Percentiles rank a stretch among this genome's conserved stretches.
These are phyloP conservation scores for Blastosporella zonata DNA, from an alignment of 1,284 basidiomycete species.

Conservation along the genomic window DNA sequence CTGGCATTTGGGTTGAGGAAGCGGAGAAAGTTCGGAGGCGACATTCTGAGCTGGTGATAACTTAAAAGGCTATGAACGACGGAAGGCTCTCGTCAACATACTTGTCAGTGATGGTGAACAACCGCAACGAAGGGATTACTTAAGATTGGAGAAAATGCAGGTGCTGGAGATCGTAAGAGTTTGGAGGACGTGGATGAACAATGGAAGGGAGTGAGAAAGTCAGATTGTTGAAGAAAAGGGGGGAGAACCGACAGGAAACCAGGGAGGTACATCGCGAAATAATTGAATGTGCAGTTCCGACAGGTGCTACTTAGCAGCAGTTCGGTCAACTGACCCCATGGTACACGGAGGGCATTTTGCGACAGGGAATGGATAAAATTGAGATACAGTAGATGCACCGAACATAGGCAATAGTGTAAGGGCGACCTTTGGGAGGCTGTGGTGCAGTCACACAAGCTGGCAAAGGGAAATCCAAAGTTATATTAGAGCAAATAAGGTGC, in stretches of 20 bases:
- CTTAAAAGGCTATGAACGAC: background rate
- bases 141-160: background rate
- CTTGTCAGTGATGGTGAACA: background rate
- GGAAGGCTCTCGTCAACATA: background rate
- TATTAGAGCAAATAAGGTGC: no score
- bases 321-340: background rate
- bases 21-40: background rate
- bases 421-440: no score
- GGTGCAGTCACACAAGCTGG: no score
- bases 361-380: background rate
- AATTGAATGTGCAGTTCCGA: background rate
- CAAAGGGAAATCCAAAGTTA: no score
- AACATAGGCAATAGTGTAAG: no score
- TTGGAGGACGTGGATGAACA: background rate
- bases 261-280: background rate
- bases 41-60: slow-evolving; percentile 1
- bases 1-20: background rate
- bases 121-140: background rate
- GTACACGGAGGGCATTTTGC: background rate
- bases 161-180: background rate
- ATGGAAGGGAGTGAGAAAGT: background rate
- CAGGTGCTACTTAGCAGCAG: background rate
- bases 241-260: background rate
- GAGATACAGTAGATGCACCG: background rate
- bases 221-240: background rate